Evolutionary conservation across 805 yeast genomes (phyloP).

Genomic region (Sugiyamaella americana): DNA sequence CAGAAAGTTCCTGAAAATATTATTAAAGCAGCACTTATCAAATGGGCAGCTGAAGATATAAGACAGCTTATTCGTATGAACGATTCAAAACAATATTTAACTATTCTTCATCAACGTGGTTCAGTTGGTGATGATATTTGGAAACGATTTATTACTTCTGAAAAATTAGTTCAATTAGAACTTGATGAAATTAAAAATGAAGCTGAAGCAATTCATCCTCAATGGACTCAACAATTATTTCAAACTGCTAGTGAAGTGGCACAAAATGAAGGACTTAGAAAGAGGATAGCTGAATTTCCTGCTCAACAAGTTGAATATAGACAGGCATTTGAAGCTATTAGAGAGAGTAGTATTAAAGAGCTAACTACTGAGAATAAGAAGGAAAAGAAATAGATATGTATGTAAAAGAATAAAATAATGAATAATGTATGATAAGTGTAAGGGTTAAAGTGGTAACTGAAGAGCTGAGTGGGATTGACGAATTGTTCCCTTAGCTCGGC

Average conservation of each 20-base stretch:
- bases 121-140: constrained; percentile 85
- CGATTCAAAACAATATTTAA: constrained; percentile 67
- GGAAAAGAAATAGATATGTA: no score
- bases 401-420: no score
- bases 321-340: constrained; percentile 16
- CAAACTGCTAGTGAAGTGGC: constrained; percentile 83
- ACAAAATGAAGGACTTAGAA: constrained; percentile 83
- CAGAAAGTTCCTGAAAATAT: constrained; percentile 72
- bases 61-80: constrained; percentile 76
- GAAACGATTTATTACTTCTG: constrained; percentile 72
- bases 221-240: constrained; percentile 74
- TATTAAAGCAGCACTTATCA: constrained; percentile 58
- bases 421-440: no score
- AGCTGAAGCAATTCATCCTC: constrained; percentile 65
- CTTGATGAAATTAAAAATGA: constrained; percentile 68
- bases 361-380: constrained; percentile 1
- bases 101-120: constrained; percentile 74
- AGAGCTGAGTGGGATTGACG: no score
- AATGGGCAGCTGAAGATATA: constrained; percentile 81
- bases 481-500: no score
- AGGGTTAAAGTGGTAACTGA: no score
- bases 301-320: constrained; percentile 21
- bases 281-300: constrained; percentile 46
- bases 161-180: constrained; percentile 75
- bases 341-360: constrained; percentile 14